Evolutionary conservation across 75 land plant genomes (phyloP), one percentile per base, ranked within the genome.

Genomic region (Ceratopteris richardii): DNA sequence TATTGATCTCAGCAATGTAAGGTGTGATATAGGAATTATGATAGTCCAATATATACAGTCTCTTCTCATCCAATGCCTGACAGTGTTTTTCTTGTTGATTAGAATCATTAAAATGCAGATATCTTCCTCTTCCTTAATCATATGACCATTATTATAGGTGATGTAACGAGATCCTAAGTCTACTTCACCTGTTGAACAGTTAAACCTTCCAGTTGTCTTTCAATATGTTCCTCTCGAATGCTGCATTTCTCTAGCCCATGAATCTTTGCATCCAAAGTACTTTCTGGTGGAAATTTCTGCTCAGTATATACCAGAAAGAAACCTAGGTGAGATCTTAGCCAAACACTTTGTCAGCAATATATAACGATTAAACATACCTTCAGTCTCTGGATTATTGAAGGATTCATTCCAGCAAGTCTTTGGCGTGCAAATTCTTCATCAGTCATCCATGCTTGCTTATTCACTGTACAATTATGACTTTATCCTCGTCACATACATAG

Each of bases 341-440:
- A 4, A 9, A 9, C 37, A 33, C 37, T 33, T 33, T 33, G 3
- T 33, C 9, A 33, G 37, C 37, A 33, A 33, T 33, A 33, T 33
- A 33, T 33, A 9, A n/a, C n/a, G n/a, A n/a, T n/a, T n/a, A 33
- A 33, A 9, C 11, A 11, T 2, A 67, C 70, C 70, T 60, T 58
- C 41, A 67, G 53, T 11, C 33, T 40, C 44, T 67, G 31, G 28
- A 72, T 72, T 10, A 24, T 21, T 2, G 66, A 51, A 13, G 75
- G 70, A 53, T 72, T 58, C 22, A 66, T 23, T 13, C 75, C 75
- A 21, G 69, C 69, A 13, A 72, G 64, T 46, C 39, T 48, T 58
- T 72, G 63, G 25, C 75, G 61, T 18, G 69, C 75, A 37, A 59
- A 72, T 41, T 72, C 75, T 41, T 43, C 37, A 43, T 72, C 70